Base-by-base conservation (phyloP, 2,329 filamentous ascomycete species). In the Fusarium napiforme region DNA sequence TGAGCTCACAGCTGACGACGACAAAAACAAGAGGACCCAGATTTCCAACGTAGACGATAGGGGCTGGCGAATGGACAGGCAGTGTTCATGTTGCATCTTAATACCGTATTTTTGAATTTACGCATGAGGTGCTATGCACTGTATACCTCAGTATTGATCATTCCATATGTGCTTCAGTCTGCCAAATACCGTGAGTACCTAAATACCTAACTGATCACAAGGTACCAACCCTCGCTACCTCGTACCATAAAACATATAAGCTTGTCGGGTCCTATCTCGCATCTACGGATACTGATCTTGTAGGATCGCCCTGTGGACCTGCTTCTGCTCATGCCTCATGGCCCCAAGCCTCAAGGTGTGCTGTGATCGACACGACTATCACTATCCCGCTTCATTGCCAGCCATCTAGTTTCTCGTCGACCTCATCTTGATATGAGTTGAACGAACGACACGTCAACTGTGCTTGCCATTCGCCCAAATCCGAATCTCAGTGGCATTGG, bases 1-100 rank as follows among this genome's bases (percentile, higher is more conserved):
- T 49, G 70, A 71, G 64, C 42, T 61, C 60, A 72, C 53, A 30
- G 71, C 70, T 74, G 67, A 71, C 58, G 67, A 73, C 70, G 56
- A 50, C 50, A 59, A 56, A 40, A 52, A 56, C 62, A 60, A 60
- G 34, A 23, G 23, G 59, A 37, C 55, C 53, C 55, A 53, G 56
- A 72, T 40, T 72, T 72, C 47, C 32, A 26, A 53, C 23, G 23
- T 50, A 11, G 15, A 26, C 15, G 32, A 58, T 28, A 19, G 49
- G 61, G 42, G 40, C 21, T 57, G 23, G 23, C 15, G 8, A 45
- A 34, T 45, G 36, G 63, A 71, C 61, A 68, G 58, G 63, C 61
- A 68, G 58, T 64, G 49, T 42, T 52, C 30, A 45, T 47, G 42
- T 43, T n/a, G 18, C n/a, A 43, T 58, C 52, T 40, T 43, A 36